Evolutionary conservation across 257 asterid species (phyloP).

Genomic region (Lavandula angustifolia): DNA sequence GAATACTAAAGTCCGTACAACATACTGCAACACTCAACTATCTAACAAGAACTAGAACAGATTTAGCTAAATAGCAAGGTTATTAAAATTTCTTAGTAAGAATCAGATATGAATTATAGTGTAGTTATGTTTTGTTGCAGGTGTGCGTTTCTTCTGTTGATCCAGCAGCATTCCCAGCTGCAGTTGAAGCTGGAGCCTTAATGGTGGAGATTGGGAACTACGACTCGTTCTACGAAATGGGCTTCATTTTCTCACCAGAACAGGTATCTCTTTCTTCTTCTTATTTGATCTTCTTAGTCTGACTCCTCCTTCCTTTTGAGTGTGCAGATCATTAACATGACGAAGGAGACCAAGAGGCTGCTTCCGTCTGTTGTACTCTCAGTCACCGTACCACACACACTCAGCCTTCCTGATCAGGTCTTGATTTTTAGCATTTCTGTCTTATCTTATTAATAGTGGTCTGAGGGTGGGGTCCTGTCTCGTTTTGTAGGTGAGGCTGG

Average conservation of each 20-base stretch:
- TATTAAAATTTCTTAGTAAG: too few relatives aligned
- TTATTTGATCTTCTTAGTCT: not conserved
- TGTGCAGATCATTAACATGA: slow-evolving; percentile 64
- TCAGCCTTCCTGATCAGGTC: slow-evolving; percentile 95
- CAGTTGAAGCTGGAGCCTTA: slow-evolving; percentile 89
- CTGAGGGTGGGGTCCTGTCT: too few relatives aligned
- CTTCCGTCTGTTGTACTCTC: slow-evolving; percentile 71
- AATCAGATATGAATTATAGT: too few relatives aligned
- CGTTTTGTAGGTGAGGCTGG: slow-evolving; percentile 73
- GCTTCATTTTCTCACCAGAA: slow-evolving; percentile 67
- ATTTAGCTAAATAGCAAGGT: too few relatives aligned
- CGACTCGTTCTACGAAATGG: slow-evolving; percentile 84
- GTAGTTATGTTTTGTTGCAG: slow-evolving; percentile 44
- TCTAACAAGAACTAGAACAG: too few relatives aligned
- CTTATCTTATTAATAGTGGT: not conserved
- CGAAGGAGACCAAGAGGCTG: slow-evolving; percentile 67
- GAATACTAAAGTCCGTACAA: too few relatives aligned
- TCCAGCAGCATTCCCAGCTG: slow-evolving; percentile 78
- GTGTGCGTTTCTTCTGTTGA: slow-evolving; percentile 89
- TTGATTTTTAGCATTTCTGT: not conserved
- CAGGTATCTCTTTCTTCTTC: slow-evolving; percentile 57
- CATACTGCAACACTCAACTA: too few relatives aligned
- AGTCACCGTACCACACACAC: slow-evolving; percentile 87
- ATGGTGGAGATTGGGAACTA: slow-evolving; percentile 95
- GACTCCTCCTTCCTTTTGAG: too few relatives aligned